Base-by-base conservation (phyloP, 2,329 filamentous ascomycete genomes). In the Colletotrichum liriopes region DNA sequence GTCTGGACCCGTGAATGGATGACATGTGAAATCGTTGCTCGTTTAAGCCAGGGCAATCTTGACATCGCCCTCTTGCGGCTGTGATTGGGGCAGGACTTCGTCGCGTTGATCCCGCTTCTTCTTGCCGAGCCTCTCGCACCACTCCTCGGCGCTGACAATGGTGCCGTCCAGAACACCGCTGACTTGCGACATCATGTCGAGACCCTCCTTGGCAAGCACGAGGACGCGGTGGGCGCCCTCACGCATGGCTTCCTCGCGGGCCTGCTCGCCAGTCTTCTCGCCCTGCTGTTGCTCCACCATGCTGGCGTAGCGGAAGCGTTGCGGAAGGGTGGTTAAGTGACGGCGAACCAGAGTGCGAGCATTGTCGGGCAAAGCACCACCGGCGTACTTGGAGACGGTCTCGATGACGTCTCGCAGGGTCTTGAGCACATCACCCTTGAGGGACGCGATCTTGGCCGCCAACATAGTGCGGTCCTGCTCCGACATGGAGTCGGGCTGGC, bases 151-250 rank as follows among this genome's bases (percentile, higher is more conserved):
- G 77, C 93, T 96, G 67, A 93, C 89, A 65, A 98, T 93, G 0
- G 96, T 98, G 65, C 94, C 93, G 76, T 97, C 94, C 11, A 98
- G 88, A 2, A 98, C 94, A 6, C 92, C 91, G 51, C 92, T 96
- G 61, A 99, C 94, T 80, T 98, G 95, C 1, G 91, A 89, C 88
- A 98, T 95, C 93, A 98, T 98, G 76, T 98, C 95, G 18, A 98
- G 86, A 0, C 95, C 94, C 80, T 98, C 96, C 77, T 93, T 93
- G 8, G 96, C 96, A 63, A 98, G 90, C 1, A 96, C 91, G 16
- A 98, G 84, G 67, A 97, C 95, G 51, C 93, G 89, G 76, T 95
- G 92, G 0, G 94, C 95, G 63, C 87, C 87, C 35, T 91, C 88
- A 2, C 83, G 82, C 16, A 85, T 81, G 56, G 85, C 83, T 65